phyloP scores from a whole-genome alignment of 2,329 filamentous ascomycete genomes.

The Aspergillus costaricaensis region DNA sequence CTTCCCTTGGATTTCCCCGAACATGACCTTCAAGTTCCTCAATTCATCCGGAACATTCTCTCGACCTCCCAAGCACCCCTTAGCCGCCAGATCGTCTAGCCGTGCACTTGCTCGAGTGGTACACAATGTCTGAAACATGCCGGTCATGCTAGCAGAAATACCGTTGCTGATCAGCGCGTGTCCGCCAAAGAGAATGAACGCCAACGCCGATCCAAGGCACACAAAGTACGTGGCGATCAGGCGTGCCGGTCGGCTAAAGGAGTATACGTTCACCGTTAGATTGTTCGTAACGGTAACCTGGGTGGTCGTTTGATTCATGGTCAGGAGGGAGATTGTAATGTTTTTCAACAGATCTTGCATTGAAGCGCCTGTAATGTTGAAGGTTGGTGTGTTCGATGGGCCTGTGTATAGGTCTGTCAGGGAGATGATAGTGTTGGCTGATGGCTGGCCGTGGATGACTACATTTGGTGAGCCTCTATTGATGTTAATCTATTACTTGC shows the following conservation, averaged over 20 bases:
- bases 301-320: conserved; percentile 5
- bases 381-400: neutral
- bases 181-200: conserved; percentile 11
- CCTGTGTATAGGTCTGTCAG: neutral
- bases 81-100: conserved; percentile 10
- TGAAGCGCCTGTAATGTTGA: conserved; percentile 8
- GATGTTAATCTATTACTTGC: too few species aligned
- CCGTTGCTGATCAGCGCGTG: conserved; percentile 14
- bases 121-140: conserved; percentile 14
- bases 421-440: conserved; percentile 3
- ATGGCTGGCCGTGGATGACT: conserved; percentile 6
- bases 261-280: conserved; percentile 8
- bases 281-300: conserved; percentile 5
- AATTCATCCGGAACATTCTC: conserved; percentile 20
- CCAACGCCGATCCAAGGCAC: neutral
- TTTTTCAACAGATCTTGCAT: conserved; percentile 12
- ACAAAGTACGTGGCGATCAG: conserved; percentile 14
- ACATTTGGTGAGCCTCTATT: too few species aligned
- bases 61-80: conserved; percentile 16
- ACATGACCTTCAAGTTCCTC: conserved; percentile 19
- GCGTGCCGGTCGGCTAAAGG: conserved; percentile 4
- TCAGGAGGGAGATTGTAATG: conserved; percentile 17
- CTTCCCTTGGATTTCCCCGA: conserved; percentile 11
- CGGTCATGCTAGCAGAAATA: conserved; percentile 12
- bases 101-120: conserved; percentile 13